Evolutionary conservation across 169 alveolate species (phyloP).

Genomic region (Eimeria praecox): DNA sequence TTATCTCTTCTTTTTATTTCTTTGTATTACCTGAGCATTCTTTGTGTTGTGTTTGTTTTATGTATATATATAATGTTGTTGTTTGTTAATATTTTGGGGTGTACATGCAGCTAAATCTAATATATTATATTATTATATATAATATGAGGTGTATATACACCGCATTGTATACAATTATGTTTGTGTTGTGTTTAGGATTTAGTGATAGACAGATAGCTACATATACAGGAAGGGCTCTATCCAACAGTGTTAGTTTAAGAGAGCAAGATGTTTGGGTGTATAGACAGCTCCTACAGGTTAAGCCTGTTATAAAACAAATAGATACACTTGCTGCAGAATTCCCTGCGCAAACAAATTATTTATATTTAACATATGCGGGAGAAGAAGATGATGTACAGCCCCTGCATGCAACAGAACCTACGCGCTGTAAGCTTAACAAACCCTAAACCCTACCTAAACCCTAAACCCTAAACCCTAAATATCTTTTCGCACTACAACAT

Average conservation of each 20-base stretch:
- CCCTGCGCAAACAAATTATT: constrained; percentile 93
- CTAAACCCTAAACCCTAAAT: too few species aligned
- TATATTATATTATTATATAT: too few species aligned
- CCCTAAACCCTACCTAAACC: neutral
- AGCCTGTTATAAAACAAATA: constrained; percentile 90
- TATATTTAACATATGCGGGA: constrained; percentile 92
- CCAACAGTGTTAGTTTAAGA: constrained; percentile 10
- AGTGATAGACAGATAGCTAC: constrained; percentile 89
- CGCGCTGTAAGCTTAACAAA: neutral
- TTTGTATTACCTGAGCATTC: too few species aligned
- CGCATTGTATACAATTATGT: too few species aligned
- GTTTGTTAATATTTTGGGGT: neutral
- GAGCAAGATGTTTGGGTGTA: constrained; percentile 87
- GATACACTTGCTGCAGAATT: constrained; percentile 95
- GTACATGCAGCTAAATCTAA: too few species aligned
- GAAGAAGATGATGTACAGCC: constrained; percentile 89
- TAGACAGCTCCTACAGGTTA: constrained; percentile 84
- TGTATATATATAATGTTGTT: neutral
- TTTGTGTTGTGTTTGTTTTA: too few species aligned
- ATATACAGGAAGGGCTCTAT: neutral
- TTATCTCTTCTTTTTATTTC: too few species aligned
- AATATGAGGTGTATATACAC: too few species aligned
- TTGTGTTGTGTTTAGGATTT: too few species aligned
- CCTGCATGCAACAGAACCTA: constrained; percentile 68
- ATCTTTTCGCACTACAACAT: too few species aligned